Conservation (phyloP, 768 basidiomycete species). For the Amanita rubescens region DNA sequence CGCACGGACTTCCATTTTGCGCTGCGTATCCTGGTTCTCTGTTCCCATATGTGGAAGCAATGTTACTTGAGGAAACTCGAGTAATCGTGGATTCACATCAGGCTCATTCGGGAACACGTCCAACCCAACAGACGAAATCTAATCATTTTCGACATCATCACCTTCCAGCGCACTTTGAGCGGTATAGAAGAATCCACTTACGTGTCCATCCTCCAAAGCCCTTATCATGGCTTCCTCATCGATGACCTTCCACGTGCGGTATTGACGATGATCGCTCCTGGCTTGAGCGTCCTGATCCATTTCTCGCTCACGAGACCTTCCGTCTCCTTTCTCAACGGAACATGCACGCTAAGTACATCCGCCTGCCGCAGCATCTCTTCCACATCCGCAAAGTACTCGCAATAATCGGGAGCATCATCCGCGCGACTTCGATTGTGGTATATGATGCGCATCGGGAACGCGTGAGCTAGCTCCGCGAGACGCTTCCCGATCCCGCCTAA, state of each 20-base stretch:
- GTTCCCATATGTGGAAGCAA: constrained; percentile 93
- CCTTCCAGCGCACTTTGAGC: background rate
- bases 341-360: constrained; percentile 83
- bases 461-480: constrained; percentile 62
- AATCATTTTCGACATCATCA: constrained; percentile 9
- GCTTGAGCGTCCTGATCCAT: constrained; percentile 72
- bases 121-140: constrained; percentile 76
- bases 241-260: constrained; percentile 85
- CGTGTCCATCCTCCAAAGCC: constrained; percentile 83
- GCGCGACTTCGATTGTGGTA: constrained; percentile 66
- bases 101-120: constrained; percentile 89
- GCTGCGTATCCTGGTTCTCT: constrained; percentile 73
- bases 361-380: constrained; percentile 61
- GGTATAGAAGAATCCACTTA: constrained; percentile 32
- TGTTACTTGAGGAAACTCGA: constrained; percentile 77
- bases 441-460: constrained; percentile 85
- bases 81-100: constrained; percentile 64
- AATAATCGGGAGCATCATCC: constrained; percentile 58
- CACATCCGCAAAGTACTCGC: constrained; percentile 60
- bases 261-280: constrained; percentile 73
- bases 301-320: constrained; percentile 66
- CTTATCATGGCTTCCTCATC: constrained; percentile 83
- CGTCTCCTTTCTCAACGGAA: constrained; percentile 73
- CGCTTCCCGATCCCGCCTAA: constrained; percentile 72
- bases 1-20: constrained; percentile 81